Percentiles rank a stretch among this genome's conserved stretches.
phyloP scores from a whole-genome alignment of 768 basidiomycete species.

The Naematelia encephala region DNA sequence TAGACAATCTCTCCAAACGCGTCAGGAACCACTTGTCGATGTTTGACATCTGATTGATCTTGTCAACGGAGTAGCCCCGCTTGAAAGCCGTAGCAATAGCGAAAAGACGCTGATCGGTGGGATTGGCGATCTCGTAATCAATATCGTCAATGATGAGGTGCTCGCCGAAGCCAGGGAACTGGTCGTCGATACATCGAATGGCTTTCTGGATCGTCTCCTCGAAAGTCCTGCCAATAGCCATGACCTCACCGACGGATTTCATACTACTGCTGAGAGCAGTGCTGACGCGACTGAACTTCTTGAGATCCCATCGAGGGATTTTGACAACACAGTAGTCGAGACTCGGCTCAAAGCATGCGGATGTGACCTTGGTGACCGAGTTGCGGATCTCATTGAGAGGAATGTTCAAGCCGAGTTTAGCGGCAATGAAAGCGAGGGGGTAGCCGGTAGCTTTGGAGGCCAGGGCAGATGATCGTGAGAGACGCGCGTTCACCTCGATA shows the following conservation, averaged over 20 bases:
- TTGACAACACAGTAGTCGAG: conserved; percentile 98
- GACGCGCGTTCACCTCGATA: conserved; percentile 98
- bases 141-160: conserved; percentile 70
- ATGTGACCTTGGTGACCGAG: conserved; percentile 91
- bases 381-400: conserved; percentile 98
- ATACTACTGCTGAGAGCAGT: conserved; percentile 87
- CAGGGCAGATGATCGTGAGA: conserved; percentile 93
- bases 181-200: conserved; percentile 92
- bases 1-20: conserved; percentile 75
- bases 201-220: conserved; percentile 99
- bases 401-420: conserved; percentile 94
- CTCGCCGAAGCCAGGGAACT: conserved; percentile 85
- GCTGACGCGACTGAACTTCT: conserved; percentile 95
- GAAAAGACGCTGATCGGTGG: conserved; percentile 95
- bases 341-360: conserved; percentile 96
- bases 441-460: conserved; percentile 99
- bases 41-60: conserved; percentile 95
- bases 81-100: conserved; percentile 93
- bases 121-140: conserved; percentile 87
- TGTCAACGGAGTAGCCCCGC: conserved; percentile 87
- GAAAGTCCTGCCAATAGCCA: conserved; percentile 97
- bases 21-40: conserved; percentile 99
- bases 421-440: conserved; percentile 95
- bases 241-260: conserved; percentile 99
- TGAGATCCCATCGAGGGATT: conserved; percentile 98